phyloP scores from a whole-genome alignment of 2,329 filamentous ascomycete species.

The Pseudomassariella vexata region DNA sequence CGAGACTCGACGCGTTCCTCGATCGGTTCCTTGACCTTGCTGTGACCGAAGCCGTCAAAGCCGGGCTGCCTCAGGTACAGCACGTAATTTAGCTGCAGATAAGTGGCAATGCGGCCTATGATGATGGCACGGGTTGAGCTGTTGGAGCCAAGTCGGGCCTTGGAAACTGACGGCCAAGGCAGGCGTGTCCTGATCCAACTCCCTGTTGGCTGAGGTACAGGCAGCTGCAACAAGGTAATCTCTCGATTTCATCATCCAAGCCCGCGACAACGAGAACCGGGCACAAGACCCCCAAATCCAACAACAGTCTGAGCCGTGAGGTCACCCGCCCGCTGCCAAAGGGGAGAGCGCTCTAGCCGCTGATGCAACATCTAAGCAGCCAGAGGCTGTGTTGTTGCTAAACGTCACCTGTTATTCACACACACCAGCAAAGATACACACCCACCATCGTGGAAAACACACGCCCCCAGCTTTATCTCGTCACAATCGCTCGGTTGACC shows the following conservation, averaged over 20 bases:
- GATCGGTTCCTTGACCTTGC: too few species aligned
- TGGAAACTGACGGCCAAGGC: not conserved
- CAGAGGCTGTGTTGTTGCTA: not conserved
- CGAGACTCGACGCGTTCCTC: not conserved
- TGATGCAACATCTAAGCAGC: not conserved
- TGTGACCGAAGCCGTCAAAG: too few species aligned
- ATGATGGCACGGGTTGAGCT: too few species aligned
- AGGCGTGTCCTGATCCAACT: not conserved
- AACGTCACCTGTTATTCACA: conserved; percentile 3
- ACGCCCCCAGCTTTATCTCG: conserved; percentile 5
- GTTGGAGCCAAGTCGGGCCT: not conserved
- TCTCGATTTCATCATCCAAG: conserved; percentile 4
- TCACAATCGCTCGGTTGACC: not conserved
- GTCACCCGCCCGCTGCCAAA: too few species aligned
- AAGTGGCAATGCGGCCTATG: too few species aligned
- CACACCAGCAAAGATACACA: conserved; percentile 1
- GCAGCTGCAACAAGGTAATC: not conserved
- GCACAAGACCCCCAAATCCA: not conserved
- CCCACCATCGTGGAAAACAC: conserved; percentile 3
- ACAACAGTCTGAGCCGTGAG: not conserved
- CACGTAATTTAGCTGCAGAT: too few species aligned
- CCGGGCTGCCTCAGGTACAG: too few species aligned
- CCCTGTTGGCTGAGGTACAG: not conserved
- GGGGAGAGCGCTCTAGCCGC: not conserved
- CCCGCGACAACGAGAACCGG: not conserved